phyloP scores from a whole-genome alignment of 805 yeast species.

The Candida stauntonica region DNA sequence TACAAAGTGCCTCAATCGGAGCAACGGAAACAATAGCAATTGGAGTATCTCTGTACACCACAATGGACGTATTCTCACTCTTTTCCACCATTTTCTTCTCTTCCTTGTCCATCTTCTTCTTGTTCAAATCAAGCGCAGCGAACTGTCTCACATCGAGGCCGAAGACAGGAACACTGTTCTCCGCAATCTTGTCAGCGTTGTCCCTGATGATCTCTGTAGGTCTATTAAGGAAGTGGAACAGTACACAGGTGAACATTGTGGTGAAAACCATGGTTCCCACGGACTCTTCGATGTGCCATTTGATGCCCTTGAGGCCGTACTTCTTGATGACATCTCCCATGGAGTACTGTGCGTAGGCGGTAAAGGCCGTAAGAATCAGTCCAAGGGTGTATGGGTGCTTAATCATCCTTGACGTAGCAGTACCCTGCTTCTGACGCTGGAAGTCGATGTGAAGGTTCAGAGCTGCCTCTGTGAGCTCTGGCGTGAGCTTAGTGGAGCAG shows the following conservation, averaged over 20 bases:
- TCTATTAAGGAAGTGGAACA: conserved; percentile 37
- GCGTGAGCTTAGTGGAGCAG: conserved; percentile 43
- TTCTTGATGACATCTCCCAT: conserved; percentile 12
- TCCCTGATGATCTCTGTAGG: conserved; percentile 46
- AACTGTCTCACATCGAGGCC: conserved; percentile 49
- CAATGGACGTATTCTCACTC: conserved; percentile 49
- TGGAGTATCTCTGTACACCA: conserved; percentile 66
- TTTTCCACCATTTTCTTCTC: conserved; percentile 28
- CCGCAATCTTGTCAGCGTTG: conserved; percentile 34
- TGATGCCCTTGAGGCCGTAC: conserved; percentile 17
- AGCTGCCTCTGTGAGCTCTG: conserved; percentile 56
- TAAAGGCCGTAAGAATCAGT: conserved; percentile 11
- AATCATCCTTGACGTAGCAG: conserved; percentile 36
- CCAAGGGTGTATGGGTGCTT: conserved; percentile 39
- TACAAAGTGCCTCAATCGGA: conserved; percentile 38
- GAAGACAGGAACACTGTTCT: conserved; percentile 37
- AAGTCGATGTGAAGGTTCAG: conserved; percentile 61
- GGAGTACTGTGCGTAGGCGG: conserved; percentile 12
- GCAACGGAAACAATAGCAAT: conserved; percentile 55
- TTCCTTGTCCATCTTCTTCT: conserved; percentile 19
- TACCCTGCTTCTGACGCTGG: conserved; percentile 25
- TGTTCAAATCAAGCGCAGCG: conserved; percentile 30
- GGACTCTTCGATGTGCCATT: conserved; percentile 18
- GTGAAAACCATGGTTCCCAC: conserved; percentile 35
- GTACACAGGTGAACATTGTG: conserved; percentile 33